These are phyloP conservation scores for Trifolium fragiferum DNA, from an alignment of 306 rosid genomes.

Conservation along the genomic window DNA sequence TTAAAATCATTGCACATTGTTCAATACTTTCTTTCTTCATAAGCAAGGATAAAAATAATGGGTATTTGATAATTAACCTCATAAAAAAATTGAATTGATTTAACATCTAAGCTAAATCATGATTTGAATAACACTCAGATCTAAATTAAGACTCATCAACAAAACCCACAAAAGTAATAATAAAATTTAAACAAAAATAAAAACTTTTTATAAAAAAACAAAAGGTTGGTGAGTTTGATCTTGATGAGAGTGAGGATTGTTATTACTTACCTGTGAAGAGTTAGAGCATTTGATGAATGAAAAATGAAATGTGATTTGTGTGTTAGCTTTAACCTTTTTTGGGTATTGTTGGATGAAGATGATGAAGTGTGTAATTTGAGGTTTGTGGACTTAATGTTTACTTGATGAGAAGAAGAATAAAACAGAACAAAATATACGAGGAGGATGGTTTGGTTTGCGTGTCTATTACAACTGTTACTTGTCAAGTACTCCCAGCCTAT, in stretches of 20 bases:
- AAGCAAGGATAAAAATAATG: constrained; percentile 35
- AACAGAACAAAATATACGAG: background rate
- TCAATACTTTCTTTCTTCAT: constrained; percentile 31
- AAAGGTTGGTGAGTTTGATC: too few relatives aligned
- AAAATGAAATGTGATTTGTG: constrained; percentile 39
- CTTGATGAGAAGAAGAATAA: background rate
- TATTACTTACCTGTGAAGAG: constrained; percentile 45
- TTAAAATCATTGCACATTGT: constrained; percentile 30
- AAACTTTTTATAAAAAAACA: background rate
- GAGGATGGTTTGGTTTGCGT: background rate
- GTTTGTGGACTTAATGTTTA: constrained; percentile 32
- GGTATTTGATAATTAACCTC: constrained; percentile 26
- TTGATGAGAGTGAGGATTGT: constrained; percentile 19
- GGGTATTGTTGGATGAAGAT: constrained; percentile 40
- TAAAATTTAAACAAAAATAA: constrained; percentile 14
- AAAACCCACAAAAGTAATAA: constrained; percentile 32
- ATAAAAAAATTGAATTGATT: constrained; percentile 11
- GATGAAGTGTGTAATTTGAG: constrained; percentile 31
- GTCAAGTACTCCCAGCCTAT: too few relatives aligned
- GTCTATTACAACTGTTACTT: background rate
- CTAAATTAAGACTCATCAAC: constrained; percentile 38
- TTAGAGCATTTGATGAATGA: constrained; percentile 48
- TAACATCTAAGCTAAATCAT: constrained; percentile 36
- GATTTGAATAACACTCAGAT: constrained; percentile 40
- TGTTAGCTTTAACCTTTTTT: constrained; percentile 30